These are phyloP conservation scores for Moesziomyces sp. DNA, from an alignment of 1,284 basidiomycete genomes.

Conservation along the genomic window DNA sequence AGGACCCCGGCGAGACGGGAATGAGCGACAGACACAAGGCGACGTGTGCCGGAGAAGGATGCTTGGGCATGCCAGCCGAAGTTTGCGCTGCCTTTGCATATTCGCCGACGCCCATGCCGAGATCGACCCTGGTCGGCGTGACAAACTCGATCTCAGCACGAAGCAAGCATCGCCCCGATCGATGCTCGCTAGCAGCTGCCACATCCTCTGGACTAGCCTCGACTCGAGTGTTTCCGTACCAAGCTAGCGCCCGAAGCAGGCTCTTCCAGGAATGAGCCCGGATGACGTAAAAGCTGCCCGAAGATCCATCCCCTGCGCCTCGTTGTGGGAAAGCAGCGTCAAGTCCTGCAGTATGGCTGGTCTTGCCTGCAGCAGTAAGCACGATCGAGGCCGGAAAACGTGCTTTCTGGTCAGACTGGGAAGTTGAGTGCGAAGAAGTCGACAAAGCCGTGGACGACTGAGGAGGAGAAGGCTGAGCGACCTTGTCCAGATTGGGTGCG, in stretches of 20 bases:
- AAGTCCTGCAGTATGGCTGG: no score
- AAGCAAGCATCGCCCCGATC: slow-evolving; percentile 14
- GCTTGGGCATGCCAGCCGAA: slow-evolving; percentile 22
- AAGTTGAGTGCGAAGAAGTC: slow-evolving; percentile 4
- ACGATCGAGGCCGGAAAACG: slow-evolving; percentile 41
- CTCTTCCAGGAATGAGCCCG: slow-evolving; percentile 56
- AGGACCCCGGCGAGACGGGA: slow-evolving; percentile 8
- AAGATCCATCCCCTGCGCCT: background rate
- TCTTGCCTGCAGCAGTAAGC: slow-evolving; percentile 15
- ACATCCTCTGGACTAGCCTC: slow-evolving; percentile 49
- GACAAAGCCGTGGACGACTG: slow-evolving; percentile 5
- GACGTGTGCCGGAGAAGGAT: slow-evolving; percentile 46
- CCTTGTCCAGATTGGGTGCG: slow-evolving; percentile 32
- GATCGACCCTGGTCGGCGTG: slow-evolving; percentile 40
- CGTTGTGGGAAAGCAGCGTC: background rate
- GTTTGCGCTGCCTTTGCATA: slow-evolving; percentile 23
- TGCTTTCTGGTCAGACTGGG: slow-evolving; percentile 12
- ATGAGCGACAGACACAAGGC: slow-evolving; percentile 48
- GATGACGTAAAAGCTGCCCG: slow-evolving; percentile 41
- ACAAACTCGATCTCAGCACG: slow-evolving; percentile 56
- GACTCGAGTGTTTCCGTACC: slow-evolving; percentile 57
- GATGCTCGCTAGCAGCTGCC: slow-evolving; percentile 30
- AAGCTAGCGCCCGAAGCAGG: slow-evolving; percentile 53
- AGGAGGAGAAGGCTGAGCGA: slow-evolving; percentile 4
- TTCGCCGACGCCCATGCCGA: slow-evolving; percentile 26